Conservation (phyloP, 2,329 filamentous ascomycete species). For the Aspergillus awamori region DNA sequence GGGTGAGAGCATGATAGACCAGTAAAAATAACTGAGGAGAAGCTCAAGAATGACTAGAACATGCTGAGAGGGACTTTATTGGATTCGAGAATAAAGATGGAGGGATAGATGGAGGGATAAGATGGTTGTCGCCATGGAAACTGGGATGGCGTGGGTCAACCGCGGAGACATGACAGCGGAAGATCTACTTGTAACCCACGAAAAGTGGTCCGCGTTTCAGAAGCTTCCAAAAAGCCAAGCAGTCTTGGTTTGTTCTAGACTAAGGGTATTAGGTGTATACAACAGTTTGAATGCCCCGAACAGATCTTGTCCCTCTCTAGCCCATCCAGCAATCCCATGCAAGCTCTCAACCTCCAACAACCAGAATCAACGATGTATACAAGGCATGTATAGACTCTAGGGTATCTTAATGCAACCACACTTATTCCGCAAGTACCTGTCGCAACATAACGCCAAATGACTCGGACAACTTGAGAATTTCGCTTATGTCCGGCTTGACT, state of each 20-base stretch:
- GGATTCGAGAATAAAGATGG: background rate
- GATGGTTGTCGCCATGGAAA: slow-evolving; percentile 28
- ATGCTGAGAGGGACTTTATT: too few species aligned
- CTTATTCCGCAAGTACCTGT: slow-evolving; percentile 73
- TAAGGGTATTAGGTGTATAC: background rate
- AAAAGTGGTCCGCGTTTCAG: background rate
- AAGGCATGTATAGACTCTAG: slow-evolving; percentile 14
- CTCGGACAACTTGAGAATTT: slow-evolving; percentile 78
- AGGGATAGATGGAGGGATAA: background rate
- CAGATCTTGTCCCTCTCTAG: slow-evolving; percentile 7
- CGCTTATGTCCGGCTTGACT: slow-evolving; percentile 73
- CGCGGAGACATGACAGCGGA: slow-evolving; percentile 15
- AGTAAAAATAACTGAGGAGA: too few species aligned
- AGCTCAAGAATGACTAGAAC: too few species aligned
- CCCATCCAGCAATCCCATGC: slow-evolving; percentile 11
- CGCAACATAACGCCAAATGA: slow-evolving; percentile 82
- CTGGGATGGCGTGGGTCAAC: slow-evolving; percentile 7
- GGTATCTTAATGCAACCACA: slow-evolving; percentile 21
- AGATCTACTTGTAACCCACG: slow-evolving; percentile 21
- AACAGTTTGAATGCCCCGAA: background rate
- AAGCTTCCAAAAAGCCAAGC: slow-evolving; percentile 1
- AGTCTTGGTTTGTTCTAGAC: background rate
- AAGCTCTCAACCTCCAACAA: background rate
- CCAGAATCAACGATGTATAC: slow-evolving; percentile 5
- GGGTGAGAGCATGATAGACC: slow-evolving; percentile 18